Conservation (phyloP, 495 filamentous ascomycete species). For the Hypoxylon trugodes region DNA sequence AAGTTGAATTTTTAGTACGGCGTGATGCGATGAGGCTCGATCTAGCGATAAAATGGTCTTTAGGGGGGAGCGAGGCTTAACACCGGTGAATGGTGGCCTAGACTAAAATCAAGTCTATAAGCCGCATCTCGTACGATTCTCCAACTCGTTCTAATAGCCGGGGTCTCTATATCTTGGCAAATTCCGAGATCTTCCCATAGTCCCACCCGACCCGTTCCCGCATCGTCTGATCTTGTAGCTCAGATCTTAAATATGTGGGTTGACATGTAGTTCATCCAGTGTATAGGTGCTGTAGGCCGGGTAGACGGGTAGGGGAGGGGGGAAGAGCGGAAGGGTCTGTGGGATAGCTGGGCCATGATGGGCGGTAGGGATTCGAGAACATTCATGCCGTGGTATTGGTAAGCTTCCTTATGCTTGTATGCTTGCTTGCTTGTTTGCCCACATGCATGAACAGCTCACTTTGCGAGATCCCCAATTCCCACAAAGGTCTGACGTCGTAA, state of each 20-base stretch:
- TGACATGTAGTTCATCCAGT: conserved; percentile 17
- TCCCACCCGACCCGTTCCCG: conserved; percentile 6
- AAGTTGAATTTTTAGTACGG: neutral
- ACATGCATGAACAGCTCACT: conserved; percentile 30
- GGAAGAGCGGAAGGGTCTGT: conserved; percentile 1
- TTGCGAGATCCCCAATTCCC: conserved; percentile 25
- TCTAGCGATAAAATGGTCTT: neutral
- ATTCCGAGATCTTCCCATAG: conserved; percentile 18
- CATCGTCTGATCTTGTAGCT: conserved; percentile 18
- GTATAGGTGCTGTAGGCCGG: neutral
- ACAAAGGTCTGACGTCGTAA: conserved; percentile 30
- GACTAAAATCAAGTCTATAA: conserved; percentile 12
- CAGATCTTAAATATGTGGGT: conserved; percentile 10
- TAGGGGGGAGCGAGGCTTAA: neutral
- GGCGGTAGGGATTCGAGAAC: neutral
- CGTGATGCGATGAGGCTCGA: neutral
- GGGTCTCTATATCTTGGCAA: conserved; percentile 20
- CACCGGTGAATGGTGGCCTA: conserved; percentile 4
- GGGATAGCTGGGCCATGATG: neutral
- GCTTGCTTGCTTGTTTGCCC: no score
- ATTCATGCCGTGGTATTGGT: conserved; percentile 34
- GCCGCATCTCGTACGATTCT: conserved; percentile 34
- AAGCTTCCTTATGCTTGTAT: conserved; percentile 25
- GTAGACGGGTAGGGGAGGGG: neutral
- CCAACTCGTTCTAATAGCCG: conserved; percentile 20